Base-by-base conservation (phyloP, 805 yeast species). In the Alloascoidea hylecoeti region DNA sequence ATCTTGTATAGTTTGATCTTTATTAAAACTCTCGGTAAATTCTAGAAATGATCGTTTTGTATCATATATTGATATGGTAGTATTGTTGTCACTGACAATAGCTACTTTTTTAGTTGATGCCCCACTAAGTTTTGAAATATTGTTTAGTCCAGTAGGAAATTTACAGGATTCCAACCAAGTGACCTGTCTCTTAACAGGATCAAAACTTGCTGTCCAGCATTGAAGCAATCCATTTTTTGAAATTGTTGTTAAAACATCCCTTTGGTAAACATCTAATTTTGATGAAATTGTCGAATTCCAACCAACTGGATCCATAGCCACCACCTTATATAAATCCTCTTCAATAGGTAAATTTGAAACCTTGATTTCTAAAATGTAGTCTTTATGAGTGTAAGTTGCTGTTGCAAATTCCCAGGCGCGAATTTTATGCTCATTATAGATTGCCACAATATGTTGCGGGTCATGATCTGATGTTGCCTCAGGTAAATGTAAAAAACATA, bases 51-150 rank as follows among this genome's bases (percentile, higher is more conserved):
- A 72, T 18, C 77, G 63, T 35, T 66, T 66, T 28, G 78, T 61
- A 53, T 86, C 94, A 94, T 95, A 89, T n/a, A 88, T 72, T 0
- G 78, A 61, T 33, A 89, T 54, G 32, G 60, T 58, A 33, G 57
- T 57, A 3, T 72, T 70, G 1, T 60, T 41, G 14, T 63, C 63
- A 52, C 72, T 78, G n/a, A 80, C 77, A 23, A 85, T 64, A 2
- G 94, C 95, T 34, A 85, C 57, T 46, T 82, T 84, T 37, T 75
- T 72, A 5, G 78, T 70, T 0, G 92, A 75, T 0, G 95, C 81
- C 0, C 88, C 94, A 37, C 77, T 72, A 2, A 84, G 65, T 36
- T 64, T 63, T 12, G 69, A 53, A 2, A 79, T 70, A 18, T 68
- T 56, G 3, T 43, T 38, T 3, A 80, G 64, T 17, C 75, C 77